Base-by-base conservation (phyloP, 169 alveolate species). In the Plasmodium vivax region DNA sequence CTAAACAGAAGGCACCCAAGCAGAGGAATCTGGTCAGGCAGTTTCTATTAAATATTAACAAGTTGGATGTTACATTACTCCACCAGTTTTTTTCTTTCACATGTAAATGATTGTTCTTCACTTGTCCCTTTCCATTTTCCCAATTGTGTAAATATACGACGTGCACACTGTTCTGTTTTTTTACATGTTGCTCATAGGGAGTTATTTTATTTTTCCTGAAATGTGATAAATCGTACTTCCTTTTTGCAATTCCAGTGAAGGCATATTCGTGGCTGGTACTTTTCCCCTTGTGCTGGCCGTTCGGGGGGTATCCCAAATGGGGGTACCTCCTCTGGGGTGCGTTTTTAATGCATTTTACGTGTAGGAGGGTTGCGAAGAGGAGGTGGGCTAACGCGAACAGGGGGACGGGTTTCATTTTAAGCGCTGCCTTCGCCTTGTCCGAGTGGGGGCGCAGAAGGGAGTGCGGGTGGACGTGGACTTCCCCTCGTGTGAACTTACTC, bases 231-330 rank as follows among this genome's bases (percentile, higher is more conserved):
- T 80, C 19, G 38, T 90, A 90, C 34, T 81, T 71, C 43, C 82
- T 90, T 71, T 79, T 90, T 38, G 36, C 72, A 68, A 80, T 80
- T 54, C 94, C 94, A 74, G 80, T 90, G 71, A 90, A 90, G 47
- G 91, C 77, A 80, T 58, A 79, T 32, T 80, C 73, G 32, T 38
- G 43, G 81, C 12, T 3, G 71, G 41, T 74, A 68, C 82, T 45
- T 47, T 90, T 80, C 1, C 47, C 45, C 34, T 74, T 90, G 54
- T 80, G 74, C 32, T 12, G n/a, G 58, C 16, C 30, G 23, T 12
- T 80, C 38, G 34, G 56, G 30, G 38, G 19, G 73, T 79, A 74
- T 74, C 72, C 45, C 45, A 62, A 79, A 81, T 90, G 36, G 19
- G 82, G n/a, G 30, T 62, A 71, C 51, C 16, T 80, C 83, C 73